Evolutionary conservation across 2,329 filamentous ascomycete genomes (phyloP).

Genomic region (Hansfordia pulvinata): DNA sequence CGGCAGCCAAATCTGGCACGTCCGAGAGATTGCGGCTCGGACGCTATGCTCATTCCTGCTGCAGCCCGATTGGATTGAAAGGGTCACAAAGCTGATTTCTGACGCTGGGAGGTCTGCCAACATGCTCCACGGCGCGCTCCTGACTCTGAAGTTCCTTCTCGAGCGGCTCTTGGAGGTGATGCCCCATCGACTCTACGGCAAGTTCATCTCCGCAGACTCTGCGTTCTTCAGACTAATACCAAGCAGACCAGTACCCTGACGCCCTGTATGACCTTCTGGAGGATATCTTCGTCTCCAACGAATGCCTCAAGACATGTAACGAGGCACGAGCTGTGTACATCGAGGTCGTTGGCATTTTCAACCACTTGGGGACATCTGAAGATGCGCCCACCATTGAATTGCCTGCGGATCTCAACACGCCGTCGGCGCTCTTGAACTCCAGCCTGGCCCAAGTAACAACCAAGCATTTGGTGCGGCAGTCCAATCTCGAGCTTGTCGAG

Average conservation of each 20-base stretch:
- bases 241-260: conserved; percentile 9
- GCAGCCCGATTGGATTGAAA: conserved; percentile 31
- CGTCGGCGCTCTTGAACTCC: neutral
- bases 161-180: conserved; percentile 37
- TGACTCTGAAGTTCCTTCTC: conserved; percentile 41
- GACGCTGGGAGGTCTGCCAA: conserved; percentile 28
- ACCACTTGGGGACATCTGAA: conserved; percentile 1
- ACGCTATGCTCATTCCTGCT: conserved; percentile 53
- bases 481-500: too few relatives aligned
- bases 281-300: conserved; percentile 6
- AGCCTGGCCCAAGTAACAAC: conserved; percentile 1
- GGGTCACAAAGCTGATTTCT: conserved; percentile 22
- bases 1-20: conserved; percentile 61
- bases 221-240: too few relatives aligned
- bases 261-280: conserved; percentile 8
- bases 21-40: conserved; percentile 67
- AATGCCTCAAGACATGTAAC: conserved; percentile 8
- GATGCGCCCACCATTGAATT: neutral
- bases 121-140: conserved; percentile 41
- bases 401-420: too few relatives aligned
- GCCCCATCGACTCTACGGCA: conserved; percentile 26
- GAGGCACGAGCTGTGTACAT: conserved; percentile 17
- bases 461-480: too few relatives aligned
- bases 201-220: conserved; percentile 12
- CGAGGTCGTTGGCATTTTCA: conserved; percentile 16